phyloP scores from a whole-genome alignment of 2,329 filamentous ascomycete species.

The Colletotrichum neosansevieriae region DNA sequence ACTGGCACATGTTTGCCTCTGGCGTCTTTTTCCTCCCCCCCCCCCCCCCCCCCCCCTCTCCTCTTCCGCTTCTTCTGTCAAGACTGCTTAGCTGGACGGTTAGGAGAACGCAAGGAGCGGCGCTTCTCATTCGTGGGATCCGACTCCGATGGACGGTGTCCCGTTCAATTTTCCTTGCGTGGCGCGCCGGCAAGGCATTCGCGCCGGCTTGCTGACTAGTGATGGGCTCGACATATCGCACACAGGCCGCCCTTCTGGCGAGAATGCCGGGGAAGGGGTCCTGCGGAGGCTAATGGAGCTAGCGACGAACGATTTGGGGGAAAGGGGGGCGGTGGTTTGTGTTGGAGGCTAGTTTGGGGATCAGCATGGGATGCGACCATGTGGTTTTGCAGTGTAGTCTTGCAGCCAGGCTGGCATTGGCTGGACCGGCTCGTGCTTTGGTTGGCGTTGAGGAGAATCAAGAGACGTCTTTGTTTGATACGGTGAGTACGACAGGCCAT shows the following conservation, averaged over 20 bases:
- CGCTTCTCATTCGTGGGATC: background rate
- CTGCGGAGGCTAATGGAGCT: constrained; percentile 18
- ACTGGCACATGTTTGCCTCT: background rate
- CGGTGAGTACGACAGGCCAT: too few species aligned
- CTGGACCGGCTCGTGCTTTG: too few species aligned
- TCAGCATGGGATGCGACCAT: too few species aligned
- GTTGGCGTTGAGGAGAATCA: too few species aligned
- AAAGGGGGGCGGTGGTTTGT: background rate
- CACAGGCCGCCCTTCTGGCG: background rate
- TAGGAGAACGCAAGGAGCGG: too few species aligned
- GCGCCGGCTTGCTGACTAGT: background rate
- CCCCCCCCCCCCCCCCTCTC: too few species aligned
- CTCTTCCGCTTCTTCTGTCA: too few species aligned
- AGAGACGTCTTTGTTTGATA: too few species aligned
- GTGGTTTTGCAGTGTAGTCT: too few species aligned
- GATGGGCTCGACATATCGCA: background rate
- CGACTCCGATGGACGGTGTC: background rate
- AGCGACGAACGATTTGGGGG: constrained; percentile 11
- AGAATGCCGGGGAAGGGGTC: constrained; percentile 14
- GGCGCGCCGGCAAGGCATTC: background rate
- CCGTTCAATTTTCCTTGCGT: background rate
- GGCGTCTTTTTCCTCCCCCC: too few species aligned
- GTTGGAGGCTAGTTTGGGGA: background rate
- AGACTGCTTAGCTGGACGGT: too few species aligned
- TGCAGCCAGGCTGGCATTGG: too few species aligned